phyloP scores from a whole-genome alignment of 139 green algal species.

The Trebouxia sp. region DNA sequence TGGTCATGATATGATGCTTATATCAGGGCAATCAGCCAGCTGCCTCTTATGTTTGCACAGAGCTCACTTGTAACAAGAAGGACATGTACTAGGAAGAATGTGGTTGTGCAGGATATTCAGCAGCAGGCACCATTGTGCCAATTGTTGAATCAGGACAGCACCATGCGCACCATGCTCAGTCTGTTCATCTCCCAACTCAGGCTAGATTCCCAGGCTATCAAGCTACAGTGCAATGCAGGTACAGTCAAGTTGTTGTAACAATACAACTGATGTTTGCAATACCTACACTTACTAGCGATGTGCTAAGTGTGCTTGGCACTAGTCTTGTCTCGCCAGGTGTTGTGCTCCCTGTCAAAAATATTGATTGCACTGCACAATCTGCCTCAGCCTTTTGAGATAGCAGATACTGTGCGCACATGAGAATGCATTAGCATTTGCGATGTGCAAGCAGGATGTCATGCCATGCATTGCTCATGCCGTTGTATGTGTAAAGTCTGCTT shows the following conservation, averaged over 20 bases:
- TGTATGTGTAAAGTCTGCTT: too few species aligned
- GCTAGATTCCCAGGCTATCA: conserved; percentile 72
- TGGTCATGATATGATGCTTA: not conserved
- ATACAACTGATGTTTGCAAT: not conserved
- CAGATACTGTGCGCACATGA: too few species aligned
- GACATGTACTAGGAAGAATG: too few species aligned
- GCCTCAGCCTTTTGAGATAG: not conserved
- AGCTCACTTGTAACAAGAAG: too few species aligned
- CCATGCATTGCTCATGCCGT: too few species aligned
- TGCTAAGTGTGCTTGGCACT: not conserved
- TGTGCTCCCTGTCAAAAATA: not conserved
- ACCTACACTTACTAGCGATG: not conserved
- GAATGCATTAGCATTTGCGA: too few species aligned
- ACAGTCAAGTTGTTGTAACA: not conserved
- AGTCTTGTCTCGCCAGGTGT: not conserved
- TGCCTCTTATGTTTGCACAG: too few species aligned
- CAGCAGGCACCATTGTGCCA: conserved; percentile 50
- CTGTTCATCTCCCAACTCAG: conserved; percentile 59
- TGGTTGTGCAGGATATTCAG: conserved; percentile 39
- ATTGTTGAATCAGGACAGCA: conserved; percentile 54
- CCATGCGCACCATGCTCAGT: conserved; percentile 65
- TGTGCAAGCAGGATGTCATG: too few species aligned
- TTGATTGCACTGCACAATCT: not conserved
- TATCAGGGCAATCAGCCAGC: not conserved
- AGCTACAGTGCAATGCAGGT: conserved; percentile 75